Percentiles rank a stretch among this genome's conserved stretches.
Conservation (phyloP, 164 flowering plant genomes). For the Akebia trifoliata region DNA sequence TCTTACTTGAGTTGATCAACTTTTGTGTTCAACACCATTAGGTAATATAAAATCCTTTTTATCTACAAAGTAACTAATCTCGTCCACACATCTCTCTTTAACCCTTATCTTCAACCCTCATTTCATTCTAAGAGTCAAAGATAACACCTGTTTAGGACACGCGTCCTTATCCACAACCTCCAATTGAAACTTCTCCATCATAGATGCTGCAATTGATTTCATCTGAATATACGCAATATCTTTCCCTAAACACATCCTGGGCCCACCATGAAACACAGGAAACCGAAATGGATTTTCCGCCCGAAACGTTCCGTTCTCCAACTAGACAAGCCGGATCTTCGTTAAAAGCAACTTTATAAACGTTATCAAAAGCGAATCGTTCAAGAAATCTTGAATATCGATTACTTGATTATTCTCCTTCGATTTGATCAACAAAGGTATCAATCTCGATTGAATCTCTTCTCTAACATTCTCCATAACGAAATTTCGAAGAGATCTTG, state of each 20-base stretch:
- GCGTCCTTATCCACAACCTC: conserved; percentile 8
- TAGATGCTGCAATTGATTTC: conserved; percentile 15
- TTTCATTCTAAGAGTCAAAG: conserved; percentile 19
- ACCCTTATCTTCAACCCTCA: conserved; percentile 19
- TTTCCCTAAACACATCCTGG: conserved; percentile 22
- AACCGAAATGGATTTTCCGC: conserved; percentile 14
- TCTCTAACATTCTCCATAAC: background rate
- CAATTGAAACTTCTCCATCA: conserved; percentile 13
- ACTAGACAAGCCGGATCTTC: too few relatives aligned
- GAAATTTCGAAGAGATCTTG: conserved; percentile 10
- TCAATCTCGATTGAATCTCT: conserved; percentile 1
- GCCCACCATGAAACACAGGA: conserved; percentile 23
- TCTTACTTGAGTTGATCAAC: too few relatives aligned
- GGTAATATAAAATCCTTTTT: too few relatives aligned
- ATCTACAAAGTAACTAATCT: too few relatives aligned
- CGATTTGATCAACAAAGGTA: background rate
- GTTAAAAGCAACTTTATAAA: too few relatives aligned
- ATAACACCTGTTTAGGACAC: conserved; percentile 8
- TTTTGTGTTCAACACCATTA: too few relatives aligned
- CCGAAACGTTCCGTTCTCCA: conserved; percentile 15
- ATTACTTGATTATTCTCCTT: too few relatives aligned
- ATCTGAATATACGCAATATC: conserved; percentile 22
- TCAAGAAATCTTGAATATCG: too few relatives aligned
- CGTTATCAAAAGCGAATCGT: too few relatives aligned
- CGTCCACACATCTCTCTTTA: conserved; percentile 2